Percentiles rank a stretch among this genome's conserved stretches.
Evolutionary conservation across 2,329 filamentous ascomycete species (phyloP).

Genomic region (Xylariaceae sp.): DNA sequence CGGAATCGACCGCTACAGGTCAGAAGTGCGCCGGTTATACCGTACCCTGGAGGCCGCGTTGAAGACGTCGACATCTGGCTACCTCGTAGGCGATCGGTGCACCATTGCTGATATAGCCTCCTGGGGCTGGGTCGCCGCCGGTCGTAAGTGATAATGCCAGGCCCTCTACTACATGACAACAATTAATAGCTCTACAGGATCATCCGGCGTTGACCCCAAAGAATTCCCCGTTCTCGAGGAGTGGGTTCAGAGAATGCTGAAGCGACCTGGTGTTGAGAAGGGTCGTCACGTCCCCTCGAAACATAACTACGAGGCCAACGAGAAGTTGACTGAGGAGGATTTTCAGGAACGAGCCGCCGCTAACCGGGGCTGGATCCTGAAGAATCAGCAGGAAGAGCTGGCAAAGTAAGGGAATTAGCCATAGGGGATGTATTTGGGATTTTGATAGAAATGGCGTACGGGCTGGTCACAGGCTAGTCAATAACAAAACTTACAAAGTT

Average conservation of each 20-base stretch:
- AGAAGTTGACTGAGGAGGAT: slow-evolving; percentile 45
- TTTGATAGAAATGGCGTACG: too few relatives aligned
- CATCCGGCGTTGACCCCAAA: slow-evolving; percentile 64
- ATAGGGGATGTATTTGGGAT: too few relatives aligned
- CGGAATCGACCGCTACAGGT: slow-evolving; percentile 74
- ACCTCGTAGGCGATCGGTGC: slow-evolving; percentile 62
- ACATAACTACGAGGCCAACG: slow-evolving; percentile 55
- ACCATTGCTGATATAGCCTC: slow-evolving; percentile 76
- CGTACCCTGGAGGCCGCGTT: slow-evolving; percentile 71
- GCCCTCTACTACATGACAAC: neutral
- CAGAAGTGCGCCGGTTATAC: slow-evolving; percentile 81
- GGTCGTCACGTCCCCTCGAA: slow-evolving; percentile 67
- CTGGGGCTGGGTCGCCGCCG: slow-evolving; percentile 69
- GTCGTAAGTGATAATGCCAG: slow-evolving; percentile 34
- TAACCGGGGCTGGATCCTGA: slow-evolving; percentile 61
- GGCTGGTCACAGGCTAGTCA: too few relatives aligned
- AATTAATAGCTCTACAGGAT: slow-evolving; percentile 37
- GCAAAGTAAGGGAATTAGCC: slow-evolving; percentile 39
- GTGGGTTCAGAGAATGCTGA: slow-evolving; percentile 70
- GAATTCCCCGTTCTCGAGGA: slow-evolving; percentile 72
- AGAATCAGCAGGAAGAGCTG: slow-evolving; percentile 64
- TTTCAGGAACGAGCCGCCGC: slow-evolving; percentile 54
- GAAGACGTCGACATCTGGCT: slow-evolving; percentile 50
- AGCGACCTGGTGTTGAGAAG: slow-evolving; percentile 68
- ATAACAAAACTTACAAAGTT: too few relatives aligned